Evolutionary conservation across 306 rosid species (phyloP).

Genomic region (Corylus avellana): DNA sequence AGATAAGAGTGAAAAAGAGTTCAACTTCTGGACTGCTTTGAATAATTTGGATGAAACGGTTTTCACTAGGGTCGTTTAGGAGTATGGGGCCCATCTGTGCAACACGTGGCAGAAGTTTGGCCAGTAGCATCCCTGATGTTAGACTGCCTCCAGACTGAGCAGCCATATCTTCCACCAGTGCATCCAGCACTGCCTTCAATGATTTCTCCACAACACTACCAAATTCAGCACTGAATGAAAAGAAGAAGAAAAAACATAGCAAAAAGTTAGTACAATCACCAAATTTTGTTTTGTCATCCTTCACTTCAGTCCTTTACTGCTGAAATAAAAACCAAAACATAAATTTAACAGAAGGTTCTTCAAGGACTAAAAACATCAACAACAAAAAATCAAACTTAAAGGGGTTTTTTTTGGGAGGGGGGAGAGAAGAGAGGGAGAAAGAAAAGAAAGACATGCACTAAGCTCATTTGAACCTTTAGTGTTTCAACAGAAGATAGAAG

Average conservation of each 20-base stretch:
- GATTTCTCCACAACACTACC: conserved; percentile 57
- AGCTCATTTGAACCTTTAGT: not conserved
- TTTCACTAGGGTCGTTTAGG: conserved; percentile 72
- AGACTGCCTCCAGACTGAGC: conserved; percentile 53
- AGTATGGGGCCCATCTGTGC: conserved; percentile 71
- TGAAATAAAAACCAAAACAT: not conserved
- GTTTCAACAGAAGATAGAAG: not conserved
- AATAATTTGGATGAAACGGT: conserved; percentile 64
- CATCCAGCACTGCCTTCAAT: conserved; percentile 60
- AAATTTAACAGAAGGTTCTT: not conserved
- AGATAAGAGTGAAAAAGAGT: conserved; percentile 80
- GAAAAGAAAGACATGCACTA: not conserved
- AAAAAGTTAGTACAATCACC: conserved; percentile 10
- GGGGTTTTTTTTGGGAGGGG: not conserved
- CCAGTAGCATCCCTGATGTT: conserved; percentile 61
- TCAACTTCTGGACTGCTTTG: conserved; percentile 67
- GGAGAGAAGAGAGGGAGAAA: no score
- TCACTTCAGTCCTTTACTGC: not conserved
- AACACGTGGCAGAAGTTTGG: conserved; percentile 72
- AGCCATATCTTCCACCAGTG: conserved; percentile 54
- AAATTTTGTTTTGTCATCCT: not conserved
- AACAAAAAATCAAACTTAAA: not conserved
- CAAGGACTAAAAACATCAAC: not conserved
- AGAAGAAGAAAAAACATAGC: not conserved
- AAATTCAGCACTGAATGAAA: conserved; percentile 68